These are phyloP conservation scores for Clarkia xantiana DNA, from an alignment of 345 rosid genomes.

Conservation along the genomic window DNA sequence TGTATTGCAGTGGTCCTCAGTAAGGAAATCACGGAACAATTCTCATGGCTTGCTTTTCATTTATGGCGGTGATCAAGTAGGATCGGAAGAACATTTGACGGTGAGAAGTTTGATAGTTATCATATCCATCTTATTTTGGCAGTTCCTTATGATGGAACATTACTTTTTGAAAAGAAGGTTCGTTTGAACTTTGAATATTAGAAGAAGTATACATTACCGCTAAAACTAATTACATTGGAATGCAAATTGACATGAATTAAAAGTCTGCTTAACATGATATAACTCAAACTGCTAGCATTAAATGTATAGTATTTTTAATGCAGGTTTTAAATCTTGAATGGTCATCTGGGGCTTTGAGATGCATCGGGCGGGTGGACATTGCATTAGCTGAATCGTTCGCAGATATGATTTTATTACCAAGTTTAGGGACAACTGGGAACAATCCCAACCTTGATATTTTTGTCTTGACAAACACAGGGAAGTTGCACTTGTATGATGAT, in stretches of 20 bases:
- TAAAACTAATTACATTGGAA: no score
- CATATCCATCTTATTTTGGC: neutral
- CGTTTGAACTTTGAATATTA: no score
- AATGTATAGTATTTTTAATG: conserved; percentile 3
- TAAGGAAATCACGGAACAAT: conserved; percentile 21
- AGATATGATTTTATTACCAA: conserved; percentile 49
- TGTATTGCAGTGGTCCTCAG: conserved; percentile 47
- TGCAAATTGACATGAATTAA: no score
- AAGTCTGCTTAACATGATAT: no score
- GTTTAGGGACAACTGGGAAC: conserved; percentile 20
- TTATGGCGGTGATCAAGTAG: conserved; percentile 66
- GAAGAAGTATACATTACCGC: no score
- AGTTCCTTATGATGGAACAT: no score
- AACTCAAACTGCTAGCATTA: neutral
- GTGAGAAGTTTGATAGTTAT: conserved; percentile 18
- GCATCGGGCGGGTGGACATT: conserved; percentile 41
- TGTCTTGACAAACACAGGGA: conserved; percentile 56
- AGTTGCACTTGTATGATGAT: conserved; percentile 40
- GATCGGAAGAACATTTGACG: conserved; percentile 58
- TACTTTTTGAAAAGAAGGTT: neutral
- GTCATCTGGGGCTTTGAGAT: conserved; percentile 42
- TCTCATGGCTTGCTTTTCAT: conserved; percentile 39
- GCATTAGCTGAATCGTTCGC: conserved; percentile 46
- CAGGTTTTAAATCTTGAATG: conserved; percentile 64
- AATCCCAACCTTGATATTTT: conserved; percentile 26